Evolutionary conservation across 164 flowering plant genomes (phyloP).

Genomic region (Santalum album): DNA sequence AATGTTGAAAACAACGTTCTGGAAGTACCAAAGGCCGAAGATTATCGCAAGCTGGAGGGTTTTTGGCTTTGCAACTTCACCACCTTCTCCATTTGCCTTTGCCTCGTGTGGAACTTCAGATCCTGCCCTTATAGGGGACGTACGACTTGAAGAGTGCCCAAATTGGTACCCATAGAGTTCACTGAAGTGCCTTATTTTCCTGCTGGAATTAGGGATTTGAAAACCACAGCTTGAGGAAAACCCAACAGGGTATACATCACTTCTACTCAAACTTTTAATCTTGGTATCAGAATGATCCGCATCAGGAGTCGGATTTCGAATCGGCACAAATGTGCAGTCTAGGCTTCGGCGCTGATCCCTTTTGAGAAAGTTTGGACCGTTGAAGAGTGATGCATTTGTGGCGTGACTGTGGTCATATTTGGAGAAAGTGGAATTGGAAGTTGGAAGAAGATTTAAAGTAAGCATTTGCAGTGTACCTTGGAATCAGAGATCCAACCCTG

Average conservation of each 20-base stretch:
- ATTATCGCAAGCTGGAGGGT: slow-evolving; percentile 51
- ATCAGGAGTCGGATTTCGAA: too few species aligned
- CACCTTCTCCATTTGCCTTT: slow-evolving; percentile 21
- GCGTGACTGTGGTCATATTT: slow-evolving; percentile 16
- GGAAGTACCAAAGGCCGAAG: slow-evolving; percentile 85
- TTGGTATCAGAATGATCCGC: neutral
- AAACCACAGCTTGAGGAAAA: slow-evolving; percentile 12
- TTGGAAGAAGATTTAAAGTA: slow-evolving; percentile 24
- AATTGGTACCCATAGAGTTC: slow-evolving; percentile 2
- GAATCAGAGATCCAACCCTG: too few species aligned
- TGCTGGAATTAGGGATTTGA: slow-evolving; percentile 19
- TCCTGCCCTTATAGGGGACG: slow-evolving; percentile 23
- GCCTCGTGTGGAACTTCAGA: slow-evolving; percentile 28
- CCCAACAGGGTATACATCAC: slow-evolving; percentile 14
- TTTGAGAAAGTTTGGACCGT: slow-evolving; percentile 14
- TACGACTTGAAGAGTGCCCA: slow-evolving; percentile 20
- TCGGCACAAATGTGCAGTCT: neutral
- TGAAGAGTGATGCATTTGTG: slow-evolving; percentile 19
- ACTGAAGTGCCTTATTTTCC: slow-evolving; percentile 8
- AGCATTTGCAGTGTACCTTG: slow-evolving; percentile 22
- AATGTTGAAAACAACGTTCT: slow-evolving; percentile 82
- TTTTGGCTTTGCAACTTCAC: slow-evolving; percentile 26
- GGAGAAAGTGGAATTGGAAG: slow-evolving; percentile 22
- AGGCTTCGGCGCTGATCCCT: slow-evolving; percentile 8
- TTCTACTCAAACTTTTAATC: neutral